Conservation (phyloP, 2,329 filamentous ascomycete genomes). For the Coniosporium tulheliwenetii region DNA sequence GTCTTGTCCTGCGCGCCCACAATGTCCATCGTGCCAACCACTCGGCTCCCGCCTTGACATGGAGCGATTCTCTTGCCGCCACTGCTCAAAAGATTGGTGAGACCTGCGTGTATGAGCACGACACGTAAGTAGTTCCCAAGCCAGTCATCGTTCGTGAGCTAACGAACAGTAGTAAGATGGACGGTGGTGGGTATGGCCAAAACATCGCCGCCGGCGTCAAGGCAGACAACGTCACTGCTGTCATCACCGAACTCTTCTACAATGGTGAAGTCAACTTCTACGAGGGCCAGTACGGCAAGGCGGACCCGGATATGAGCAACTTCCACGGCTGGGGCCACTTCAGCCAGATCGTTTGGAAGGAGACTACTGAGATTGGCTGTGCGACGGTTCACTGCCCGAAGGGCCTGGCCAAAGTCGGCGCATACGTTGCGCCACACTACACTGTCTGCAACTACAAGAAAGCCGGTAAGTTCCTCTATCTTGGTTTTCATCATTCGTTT, state of each 20-base stretch:
- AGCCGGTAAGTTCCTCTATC: slow-evolving; percentile 41
- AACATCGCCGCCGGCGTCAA: slow-evolving; percentile 65
- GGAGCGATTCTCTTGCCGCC: slow-evolving; percentile 46
- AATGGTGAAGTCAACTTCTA: slow-evolving; percentile 54
- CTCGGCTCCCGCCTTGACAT: slow-evolving; percentile 48
- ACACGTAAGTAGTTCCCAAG: slow-evolving; percentile 42
- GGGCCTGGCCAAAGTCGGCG: slow-evolving; percentile 28
- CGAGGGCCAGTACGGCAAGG: slow-evolving; percentile 38
- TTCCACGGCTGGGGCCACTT: slow-evolving; percentile 62
- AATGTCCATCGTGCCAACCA: slow-evolving; percentile 79
- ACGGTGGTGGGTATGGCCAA: slow-evolving; percentile 63
- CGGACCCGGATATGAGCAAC: slow-evolving; percentile 42
- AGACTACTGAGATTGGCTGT: slow-evolving; percentile 47
- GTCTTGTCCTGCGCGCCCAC: slow-evolving; percentile 52
- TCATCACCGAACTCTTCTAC: slow-evolving; percentile 79
- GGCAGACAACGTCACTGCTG: slow-evolving; percentile 42
- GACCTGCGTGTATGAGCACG: slow-evolving; percentile 58
- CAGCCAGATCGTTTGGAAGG: slow-evolving; percentile 58
- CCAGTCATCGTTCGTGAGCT: slow-evolving; percentile 9
- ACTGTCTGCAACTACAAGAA: slow-evolving; percentile 81
- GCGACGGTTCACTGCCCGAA: slow-evolving; percentile 28
- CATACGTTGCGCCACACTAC: slow-evolving; percentile 40
- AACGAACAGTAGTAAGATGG: slow-evolving; percentile 32
- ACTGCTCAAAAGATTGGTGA: slow-evolving; percentile 50
- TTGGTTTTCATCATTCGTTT: background rate